Percentiles rank a stretch among this genome's conserved stretches.
Evolutionary conservation across 2,329 filamentous ascomycete genomes (phyloP).

Genomic region (Beauveria varroae): DNA sequence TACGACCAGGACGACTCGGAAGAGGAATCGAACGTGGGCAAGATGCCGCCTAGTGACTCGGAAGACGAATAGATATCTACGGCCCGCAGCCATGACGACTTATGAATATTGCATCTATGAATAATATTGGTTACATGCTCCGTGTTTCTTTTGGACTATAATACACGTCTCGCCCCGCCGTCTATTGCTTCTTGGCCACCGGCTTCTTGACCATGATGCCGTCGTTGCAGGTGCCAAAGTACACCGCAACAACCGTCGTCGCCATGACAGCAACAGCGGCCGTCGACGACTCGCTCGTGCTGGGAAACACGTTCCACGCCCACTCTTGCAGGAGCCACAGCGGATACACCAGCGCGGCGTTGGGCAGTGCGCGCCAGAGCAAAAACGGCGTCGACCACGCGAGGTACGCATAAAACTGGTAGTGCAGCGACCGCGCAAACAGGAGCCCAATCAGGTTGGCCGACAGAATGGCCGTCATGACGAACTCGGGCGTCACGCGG

Average conservation of each 20-base stretch:
- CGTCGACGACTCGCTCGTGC: slow-evolving; percentile 47
- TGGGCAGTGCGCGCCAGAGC: slow-evolving; percentile 68
- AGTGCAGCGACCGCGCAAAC: slow-evolving; percentile 83
- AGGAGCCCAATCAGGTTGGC: slow-evolving; percentile 74
- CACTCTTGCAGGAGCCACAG: slow-evolving; percentile 78
- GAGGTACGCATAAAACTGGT: slow-evolving; percentile 91
- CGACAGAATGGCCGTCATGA: slow-evolving; percentile 68
- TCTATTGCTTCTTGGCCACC: slow-evolving; percentile 16
- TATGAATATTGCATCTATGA: slow-evolving; percentile 23
- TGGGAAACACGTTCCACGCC: slow-evolving; percentile 94
- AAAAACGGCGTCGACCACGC: slow-evolving; percentile 85
- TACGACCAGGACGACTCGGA: slow-evolving; percentile 61
- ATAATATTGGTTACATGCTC: not conserved
- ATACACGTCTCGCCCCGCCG: not conserved
- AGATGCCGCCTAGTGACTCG: slow-evolving; percentile 75
- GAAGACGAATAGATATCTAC: slow-evolving; percentile 51
- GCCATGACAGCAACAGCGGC: slow-evolving; percentile 65
- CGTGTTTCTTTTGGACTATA: not conserved
- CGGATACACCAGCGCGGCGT: slow-evolving; percentile 57
- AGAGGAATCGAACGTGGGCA: slow-evolving; percentile 72
- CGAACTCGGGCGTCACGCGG: slow-evolving; percentile 61
- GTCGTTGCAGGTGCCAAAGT: slow-evolving; percentile 46
- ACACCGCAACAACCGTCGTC: slow-evolving; percentile 55
- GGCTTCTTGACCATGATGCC: slow-evolving; percentile 18
- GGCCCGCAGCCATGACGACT: slow-evolving; percentile 11